Evolutionary conservation across 1,139 yeast genomes (phyloP).

Genomic region (Entelexis paramagnoliae): DNA sequence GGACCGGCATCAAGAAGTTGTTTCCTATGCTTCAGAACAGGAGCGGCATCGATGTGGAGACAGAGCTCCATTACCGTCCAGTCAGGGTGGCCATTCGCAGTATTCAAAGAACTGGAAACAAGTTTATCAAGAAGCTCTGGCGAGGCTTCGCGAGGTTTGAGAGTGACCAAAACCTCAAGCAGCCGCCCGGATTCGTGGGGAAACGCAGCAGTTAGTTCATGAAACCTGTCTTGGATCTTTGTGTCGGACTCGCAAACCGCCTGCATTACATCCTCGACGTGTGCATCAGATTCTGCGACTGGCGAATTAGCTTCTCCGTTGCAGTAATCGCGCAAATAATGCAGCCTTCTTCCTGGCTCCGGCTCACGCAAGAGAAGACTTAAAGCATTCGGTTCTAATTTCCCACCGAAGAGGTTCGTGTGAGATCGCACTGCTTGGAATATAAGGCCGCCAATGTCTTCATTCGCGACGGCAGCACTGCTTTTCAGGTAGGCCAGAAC

Average conservation of each 20-base stretch:
- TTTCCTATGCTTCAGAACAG: slow-evolving; percentile 5
- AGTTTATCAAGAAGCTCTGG: slow-evolving; percentile 3
- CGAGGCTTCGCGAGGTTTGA: slow-evolving; percentile 1
- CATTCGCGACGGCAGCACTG: not conserved
- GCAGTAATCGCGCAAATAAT: slow-evolving; percentile 9
- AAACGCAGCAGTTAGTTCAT: not conserved
- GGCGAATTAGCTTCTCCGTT: not conserved
- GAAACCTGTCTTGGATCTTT: slow-evolving; percentile 4
- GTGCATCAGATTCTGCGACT: not conserved
- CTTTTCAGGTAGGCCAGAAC: slow-evolving; percentile 11
- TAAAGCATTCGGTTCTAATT: not conserved
- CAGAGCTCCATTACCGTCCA: slow-evolving; percentile 7
- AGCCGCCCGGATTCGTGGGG: slow-evolving; percentile 3
- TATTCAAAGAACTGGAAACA: not conserved
- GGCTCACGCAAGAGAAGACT: slow-evolving; percentile 8
- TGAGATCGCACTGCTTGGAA: not conserved
- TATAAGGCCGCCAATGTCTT: slow-evolving; percentile 3
- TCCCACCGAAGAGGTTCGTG: slow-evolving; percentile 1
- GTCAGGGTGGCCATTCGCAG: not conserved
- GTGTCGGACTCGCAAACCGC: slow-evolving; percentile 8
- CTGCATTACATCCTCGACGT: not conserved
- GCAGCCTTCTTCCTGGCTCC: not conserved
- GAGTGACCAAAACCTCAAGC: not conserved
- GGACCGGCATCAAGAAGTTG: not conserved
- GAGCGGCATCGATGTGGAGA: slow-evolving; percentile 8